A percentile compares a stretch with the other conserved stretches of the same genome.
Conservation (phyloP, 805 yeast species). For the Lipomyces mesembrius region DNA sequence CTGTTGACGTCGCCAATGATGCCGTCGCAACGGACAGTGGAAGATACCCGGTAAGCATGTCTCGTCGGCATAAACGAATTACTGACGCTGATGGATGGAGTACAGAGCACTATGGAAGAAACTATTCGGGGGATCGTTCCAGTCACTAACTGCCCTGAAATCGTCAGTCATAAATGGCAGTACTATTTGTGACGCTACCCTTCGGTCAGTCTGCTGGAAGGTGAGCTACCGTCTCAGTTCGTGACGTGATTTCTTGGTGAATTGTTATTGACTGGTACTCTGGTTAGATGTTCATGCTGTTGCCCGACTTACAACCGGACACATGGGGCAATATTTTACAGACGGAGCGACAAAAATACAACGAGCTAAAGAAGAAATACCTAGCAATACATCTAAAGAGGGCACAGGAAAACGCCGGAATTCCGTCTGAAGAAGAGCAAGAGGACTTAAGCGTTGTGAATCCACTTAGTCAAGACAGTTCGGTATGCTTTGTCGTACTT, state of each 20-base stretch:
- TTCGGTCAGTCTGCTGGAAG: constrained; percentile 36
- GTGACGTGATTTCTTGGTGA: neutral
- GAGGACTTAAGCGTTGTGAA: constrained; percentile 33
- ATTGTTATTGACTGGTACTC: neutral
- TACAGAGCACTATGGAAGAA: constrained; percentile 24
- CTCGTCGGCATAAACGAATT: neutral
- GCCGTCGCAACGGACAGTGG: neutral
- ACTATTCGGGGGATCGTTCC: constrained; percentile 15
- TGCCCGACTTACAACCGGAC: constrained; percentile 35
- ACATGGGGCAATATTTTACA: constrained; percentile 29
- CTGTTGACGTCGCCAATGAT: neutral
- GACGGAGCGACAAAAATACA: constrained; percentile 28
- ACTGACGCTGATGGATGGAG: neutral
- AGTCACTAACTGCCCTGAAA: constrained; percentile 30
- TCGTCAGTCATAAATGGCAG: constrained; percentile 29
- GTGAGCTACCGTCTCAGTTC: constrained; percentile 7
- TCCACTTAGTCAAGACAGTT: constrained; percentile 35
- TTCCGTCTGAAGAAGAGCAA: constrained; percentile 1
- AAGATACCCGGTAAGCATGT: neutral
- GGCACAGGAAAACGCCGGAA: constrained; percentile 13
- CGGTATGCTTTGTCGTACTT: constrained; percentile 19
- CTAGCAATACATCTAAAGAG: constrained; percentile 21
- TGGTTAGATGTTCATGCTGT: constrained; percentile 26
- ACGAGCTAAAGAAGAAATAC: constrained; percentile 22
- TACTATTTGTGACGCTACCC: constrained; percentile 23